Evolutionary conservation across 148 eudicot genomes (phyloP), one percentile per base, ranked within the genome.

Genomic region (Silene uniflora): DNA sequence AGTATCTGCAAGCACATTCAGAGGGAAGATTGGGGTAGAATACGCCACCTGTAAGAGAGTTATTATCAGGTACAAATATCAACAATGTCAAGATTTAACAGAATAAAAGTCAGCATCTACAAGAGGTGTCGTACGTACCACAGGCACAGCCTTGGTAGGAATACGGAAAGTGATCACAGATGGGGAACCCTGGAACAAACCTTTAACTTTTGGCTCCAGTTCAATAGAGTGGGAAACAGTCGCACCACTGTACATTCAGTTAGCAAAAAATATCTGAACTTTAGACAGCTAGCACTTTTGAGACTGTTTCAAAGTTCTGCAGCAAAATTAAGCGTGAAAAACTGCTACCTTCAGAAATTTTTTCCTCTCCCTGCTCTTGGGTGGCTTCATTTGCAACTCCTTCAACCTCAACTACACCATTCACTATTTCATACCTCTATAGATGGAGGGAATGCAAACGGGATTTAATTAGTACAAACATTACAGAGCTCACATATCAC

Each of bases 381-480:
- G 80, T 61, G 6, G 83, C 67, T 65, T 88, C 90, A 77, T 61
- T 68, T 22, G 85, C 13, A 77, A 80, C 89, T 66, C 89, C 98
- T 75, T 84, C 91, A 78, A 88, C 93, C 84, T 95, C 96, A 27
- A 86, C 87, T 42, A 85, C 81, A 19, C 97, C 97, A 82, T 87
- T 93, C 23, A 93, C 98, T 71, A 93, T 87, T 55, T 88, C 95
- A 82, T 76, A 90, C 84, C 98, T 87, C 98, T 91, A 84, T 62
- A 83, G 10, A 54, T 39, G 61, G 25, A 25, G 59, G 3, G 67
- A 64, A 75, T 10, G 21, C 19, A 54, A 77, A 52, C 7, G 68
- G 10, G 62, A 49, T 58, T 0, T 2, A 67, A 18, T 2, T 39
- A 19, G 47, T 0, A 6, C 46, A 1, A 68, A 74, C 61, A 18